Percentiles rank a stretch among this genome's conserved stretches.
These are phyloP conservation scores for Chrysanthemum lavandulifolium DNA, from an alignment of 129 eudicot species.

Conservation along the genomic window DNA sequence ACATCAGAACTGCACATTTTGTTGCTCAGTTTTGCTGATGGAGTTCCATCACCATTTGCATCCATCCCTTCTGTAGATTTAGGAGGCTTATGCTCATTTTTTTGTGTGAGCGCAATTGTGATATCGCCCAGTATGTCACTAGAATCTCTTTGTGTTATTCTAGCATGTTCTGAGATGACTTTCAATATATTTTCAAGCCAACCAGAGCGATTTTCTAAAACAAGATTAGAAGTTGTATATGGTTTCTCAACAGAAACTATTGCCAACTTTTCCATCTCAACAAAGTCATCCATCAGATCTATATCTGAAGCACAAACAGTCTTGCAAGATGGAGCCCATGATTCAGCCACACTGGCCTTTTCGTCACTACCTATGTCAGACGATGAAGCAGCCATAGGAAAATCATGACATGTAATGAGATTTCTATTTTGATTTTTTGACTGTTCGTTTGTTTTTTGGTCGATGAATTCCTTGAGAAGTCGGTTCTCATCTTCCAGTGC, in stretches of 20 bases:
- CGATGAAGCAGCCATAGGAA: constrained; percentile 38
- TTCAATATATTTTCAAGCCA: constrained; percentile 43
- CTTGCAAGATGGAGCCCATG: constrained; percentile 54
- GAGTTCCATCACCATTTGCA: constrained; percentile 6
- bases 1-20: constrained; percentile 26
- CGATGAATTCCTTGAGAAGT: constrained; percentile 55
- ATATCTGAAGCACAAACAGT: constrained; percentile 61
- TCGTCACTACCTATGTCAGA: constrained; percentile 84
- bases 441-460: constrained; percentile 42
- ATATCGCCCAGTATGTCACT: constrained; percentile 40
- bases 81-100: constrained; percentile 9
- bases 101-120: constrained; percentile 32
- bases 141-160: constrained; percentile 32
- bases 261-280: constrained; percentile 95
- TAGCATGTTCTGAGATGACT: constrained; percentile 39
- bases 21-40: constrained; percentile 13
- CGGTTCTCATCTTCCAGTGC: constrained; percentile 74
- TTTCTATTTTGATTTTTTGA: constrained; percentile 32
- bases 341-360: constrained; percentile 64
- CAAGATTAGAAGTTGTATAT: constrained; percentile 32
- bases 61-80: constrained; percentile 2
- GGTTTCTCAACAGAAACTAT: constrained; percentile 51
- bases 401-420: constrained; percentile 26
- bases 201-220: constrained; percentile 25
- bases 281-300: constrained; percentile 87